phyloP scores from a whole-genome alignment of 352 stramenopile species.

The Discostella stelligera region DNA sequence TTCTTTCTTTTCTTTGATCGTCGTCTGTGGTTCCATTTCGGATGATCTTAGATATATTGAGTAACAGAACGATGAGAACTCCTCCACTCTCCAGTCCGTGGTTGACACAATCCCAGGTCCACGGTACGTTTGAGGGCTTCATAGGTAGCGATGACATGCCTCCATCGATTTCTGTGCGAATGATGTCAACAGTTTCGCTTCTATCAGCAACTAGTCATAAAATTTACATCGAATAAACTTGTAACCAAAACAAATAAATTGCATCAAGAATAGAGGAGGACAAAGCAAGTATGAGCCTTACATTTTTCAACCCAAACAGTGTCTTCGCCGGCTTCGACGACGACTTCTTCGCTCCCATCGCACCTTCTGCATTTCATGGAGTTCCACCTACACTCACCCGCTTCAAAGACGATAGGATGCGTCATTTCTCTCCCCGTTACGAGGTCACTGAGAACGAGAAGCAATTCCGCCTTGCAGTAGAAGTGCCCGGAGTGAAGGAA shows the following conservation, averaged over 20 bases:
- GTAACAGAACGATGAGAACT: not conserved
- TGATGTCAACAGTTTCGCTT: not conserved
- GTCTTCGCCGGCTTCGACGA: constrained; percentile 38
- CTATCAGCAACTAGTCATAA: not conserved
- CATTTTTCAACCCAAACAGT: constrained; percentile 47
- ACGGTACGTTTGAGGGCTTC: not conserved
- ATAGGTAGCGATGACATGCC: not conserved
- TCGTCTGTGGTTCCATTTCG: no score
- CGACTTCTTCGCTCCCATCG: constrained; percentile 19
- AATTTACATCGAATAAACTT: not conserved
- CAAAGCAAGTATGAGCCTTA: constrained; percentile 40
- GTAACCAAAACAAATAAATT: not conserved
- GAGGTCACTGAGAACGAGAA: constrained; percentile 41
- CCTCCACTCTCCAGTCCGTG: not conserved
- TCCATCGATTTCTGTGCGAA: not conserved
- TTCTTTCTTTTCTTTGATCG: no score
- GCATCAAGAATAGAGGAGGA: not conserved
- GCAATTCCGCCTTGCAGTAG: constrained; percentile 34
- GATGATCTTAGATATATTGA: no score
- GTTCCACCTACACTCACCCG: constrained; percentile 22
- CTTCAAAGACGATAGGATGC: constrained; percentile 35
- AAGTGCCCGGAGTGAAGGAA: constrained; percentile 43
- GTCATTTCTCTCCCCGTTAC: constrained; percentile 33
- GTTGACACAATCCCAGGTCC: not conserved
- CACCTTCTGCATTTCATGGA: constrained; percentile 21